Base-by-base conservation (phyloP, 1,139 yeast genomes). In the Saccharomyces uvarum region DNA sequence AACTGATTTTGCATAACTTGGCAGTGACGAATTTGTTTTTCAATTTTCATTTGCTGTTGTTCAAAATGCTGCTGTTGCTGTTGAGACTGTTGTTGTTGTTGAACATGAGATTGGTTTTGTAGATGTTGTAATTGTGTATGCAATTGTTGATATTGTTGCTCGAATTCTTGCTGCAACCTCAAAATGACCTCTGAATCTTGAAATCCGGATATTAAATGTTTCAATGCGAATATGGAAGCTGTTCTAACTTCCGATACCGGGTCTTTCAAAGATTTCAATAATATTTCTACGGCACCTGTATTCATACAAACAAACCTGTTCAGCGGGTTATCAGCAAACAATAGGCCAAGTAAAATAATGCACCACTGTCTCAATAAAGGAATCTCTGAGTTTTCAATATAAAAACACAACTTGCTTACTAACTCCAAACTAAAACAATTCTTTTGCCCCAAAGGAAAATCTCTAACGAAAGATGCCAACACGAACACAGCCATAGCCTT, bases 181-280 rank as follows among this genome's bases (percentile, higher is more conserved):
- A 62, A 27, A 4, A 67, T 60, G 4, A 57, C 59, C 21, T 72
- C 76, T 4, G 68, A 69, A 27, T 70, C 78, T 24, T 72, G 71
- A 2, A 68, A 73, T 29, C 76, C 82, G 6, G 86, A 81, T 38
- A 90, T 71, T 66, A 86, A 88, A 33, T 83, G 82, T 2, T 91
- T 82, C 51, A 93, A 72, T 0, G 96, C 88, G 50, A 84, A 75
- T 9, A 93, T 75, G 9, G 89, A 82, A 0, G 98, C 88, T 0
- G 97, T 86, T 57, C 99, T 77, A 0, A 93, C 96, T 69, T 93
- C 99, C 0, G 99, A 97, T 50, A 91, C 89, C 0, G 97, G 97
- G 68, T 93, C 98, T 58, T 80, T 81, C 32, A 90, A 75, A 51
- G 88, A 73, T 38, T 75, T 73, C 41, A 83, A 69, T 42, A 93